These are phyloP conservation scores for Arachis monticola DNA, from an alignment of 331 rosid genomes.

Conservation along the genomic window DNA sequence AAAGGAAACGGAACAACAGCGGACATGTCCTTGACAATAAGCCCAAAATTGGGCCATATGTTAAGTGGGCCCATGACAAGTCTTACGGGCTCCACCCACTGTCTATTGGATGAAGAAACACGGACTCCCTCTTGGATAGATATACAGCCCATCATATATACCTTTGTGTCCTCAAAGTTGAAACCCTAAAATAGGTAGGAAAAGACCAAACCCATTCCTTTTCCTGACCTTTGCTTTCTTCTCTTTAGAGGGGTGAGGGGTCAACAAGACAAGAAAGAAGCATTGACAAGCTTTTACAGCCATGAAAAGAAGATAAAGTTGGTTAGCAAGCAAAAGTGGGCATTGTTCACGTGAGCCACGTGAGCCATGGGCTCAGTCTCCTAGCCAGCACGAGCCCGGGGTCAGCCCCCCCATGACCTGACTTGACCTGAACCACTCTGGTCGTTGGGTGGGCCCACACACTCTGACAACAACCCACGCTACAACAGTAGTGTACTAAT, in stretches of 20 bases:
- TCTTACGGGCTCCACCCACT: slow-evolving; percentile 37
- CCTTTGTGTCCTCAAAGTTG: neutral
- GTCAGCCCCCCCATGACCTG: slow-evolving; percentile 14
- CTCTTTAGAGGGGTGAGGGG: slow-evolving; percentile 18
- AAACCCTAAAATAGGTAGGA: slow-evolving; percentile 3
- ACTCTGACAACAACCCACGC: neutral
- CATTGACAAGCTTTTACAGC: slow-evolving; percentile 23
- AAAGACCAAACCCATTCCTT: slow-evolving; percentile 33
- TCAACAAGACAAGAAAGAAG: slow-evolving; percentile 33
- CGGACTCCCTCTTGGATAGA: neutral
- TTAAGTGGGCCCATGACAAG: slow-evolving; percentile 38
- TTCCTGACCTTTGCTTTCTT: neutral
- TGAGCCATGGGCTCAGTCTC: slow-evolving; percentile 47
- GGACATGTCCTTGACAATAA: slow-evolving; percentile 2
- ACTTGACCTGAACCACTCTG: slow-evolving; percentile 31
- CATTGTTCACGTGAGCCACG: slow-evolving; percentile 40
- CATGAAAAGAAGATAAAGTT: slow-evolving; percentile 78
- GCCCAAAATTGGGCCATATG: slow-evolving; percentile 37
- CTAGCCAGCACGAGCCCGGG: slow-evolving; percentile 40
- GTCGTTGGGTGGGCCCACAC: slow-evolving; percentile 18
- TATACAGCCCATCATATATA: slow-evolving; percentile 35
- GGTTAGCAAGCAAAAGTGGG: neutral
- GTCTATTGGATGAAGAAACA: slow-evolving; percentile 14
- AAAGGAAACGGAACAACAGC: neutral
- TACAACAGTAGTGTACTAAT: neutral